Evolutionary conservation across 129 eudicot genomes (phyloP), one percentile per base, ranked within the genome.

Genomic region (Deinandra increscens): DNA sequence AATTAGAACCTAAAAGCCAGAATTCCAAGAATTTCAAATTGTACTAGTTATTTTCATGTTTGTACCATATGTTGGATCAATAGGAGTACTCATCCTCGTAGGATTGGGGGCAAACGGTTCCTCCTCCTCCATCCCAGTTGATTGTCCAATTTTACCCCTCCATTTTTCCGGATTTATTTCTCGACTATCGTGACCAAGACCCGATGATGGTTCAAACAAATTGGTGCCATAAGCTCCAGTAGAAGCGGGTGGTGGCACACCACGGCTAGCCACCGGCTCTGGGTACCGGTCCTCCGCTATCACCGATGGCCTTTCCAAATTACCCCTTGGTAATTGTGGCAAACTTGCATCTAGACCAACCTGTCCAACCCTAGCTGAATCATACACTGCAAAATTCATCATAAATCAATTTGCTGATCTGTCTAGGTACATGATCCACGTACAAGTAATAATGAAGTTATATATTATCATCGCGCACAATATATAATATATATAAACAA

Each of bases 381-480:
- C 97, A 72, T 74, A 71, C 15, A 84, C 94, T 89, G 70, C 82
- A 78, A 69, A 43, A 26, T n/a, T n/a, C n/a, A n/a, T 33, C 38
- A 68, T 31, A 23, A 68, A 49, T 53, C 74, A 29, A 23, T 34
- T 18, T 10, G 7, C 1, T 49, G 43, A 1, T 23, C 60, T 10
- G 1, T 23, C 60, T 10, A 18, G 2, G 29, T 18, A 61, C 46
- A 29, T 42, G 45, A 46, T 9, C 46, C 5, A n/a, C n/a, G 10
- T 15, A 34, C 61, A 61, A 64, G 31, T 26, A 26, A 26, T 26
- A 26, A 26, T 26, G 31, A 26, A 26, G 31, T n/a, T n/a, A n/a
- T n/a, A n/a, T n/a, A n/a, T n/a, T n/a, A n/a, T n/a, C n/a, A n/a
- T n/a, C n/a, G n/a, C n/a, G n/a, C n/a, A n/a, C n/a, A n/a, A n/a